These are phyloP conservation scores for Suillus weaverae DNA, from an alignment of 768 basidiomycete genomes.

Conservation along the genomic window DNA sequence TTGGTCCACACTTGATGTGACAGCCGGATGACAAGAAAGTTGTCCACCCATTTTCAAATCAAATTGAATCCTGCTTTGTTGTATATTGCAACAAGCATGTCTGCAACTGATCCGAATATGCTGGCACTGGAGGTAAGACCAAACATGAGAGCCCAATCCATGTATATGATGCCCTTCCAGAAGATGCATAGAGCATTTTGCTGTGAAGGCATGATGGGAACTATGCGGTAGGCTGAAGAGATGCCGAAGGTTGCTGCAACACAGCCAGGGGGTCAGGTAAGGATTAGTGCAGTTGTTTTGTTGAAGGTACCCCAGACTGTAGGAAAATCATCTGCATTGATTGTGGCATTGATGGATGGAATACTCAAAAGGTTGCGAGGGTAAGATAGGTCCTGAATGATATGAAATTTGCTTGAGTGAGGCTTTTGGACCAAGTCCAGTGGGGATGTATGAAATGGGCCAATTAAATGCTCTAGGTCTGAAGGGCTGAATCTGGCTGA, in stretches of 20 bases:
- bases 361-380: too few relatives aligned
- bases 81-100: conserved; percentile 35
- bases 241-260: conserved; percentile 21
- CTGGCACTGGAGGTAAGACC: conserved; percentile 32
- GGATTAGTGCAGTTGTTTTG: conserved; percentile 22
- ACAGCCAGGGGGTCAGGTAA: conserved; percentile 18
- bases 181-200: conserved; percentile 33
- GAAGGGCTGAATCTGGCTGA: conserved; percentile 28
- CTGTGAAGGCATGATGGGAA: conserved; percentile 38
- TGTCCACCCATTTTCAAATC: conserved; percentile 41
- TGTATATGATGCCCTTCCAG: conserved; percentile 31
- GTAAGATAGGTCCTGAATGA: conserved; percentile 37
- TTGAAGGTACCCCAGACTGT: conserved; percentile 21
- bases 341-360: conserved; percentile 28
- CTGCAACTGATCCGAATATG: conserved; percentile 36
- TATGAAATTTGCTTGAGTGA: conserved; percentile 28
- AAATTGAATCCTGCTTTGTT: conserved; percentile 17
- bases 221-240: conserved; percentile 41
- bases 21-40: conserved; percentile 32
- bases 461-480: conserved; percentile 34
- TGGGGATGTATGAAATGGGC: conserved; percentile 41
- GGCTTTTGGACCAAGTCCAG: conserved; percentile 41
- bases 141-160: conserved; percentile 24
- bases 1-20: conserved; percentile 26
- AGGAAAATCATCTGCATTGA: conserved; percentile 32